Conservation (phyloP, 176 grass and related monocot species). For the Raddia distichophylla region DNA sequence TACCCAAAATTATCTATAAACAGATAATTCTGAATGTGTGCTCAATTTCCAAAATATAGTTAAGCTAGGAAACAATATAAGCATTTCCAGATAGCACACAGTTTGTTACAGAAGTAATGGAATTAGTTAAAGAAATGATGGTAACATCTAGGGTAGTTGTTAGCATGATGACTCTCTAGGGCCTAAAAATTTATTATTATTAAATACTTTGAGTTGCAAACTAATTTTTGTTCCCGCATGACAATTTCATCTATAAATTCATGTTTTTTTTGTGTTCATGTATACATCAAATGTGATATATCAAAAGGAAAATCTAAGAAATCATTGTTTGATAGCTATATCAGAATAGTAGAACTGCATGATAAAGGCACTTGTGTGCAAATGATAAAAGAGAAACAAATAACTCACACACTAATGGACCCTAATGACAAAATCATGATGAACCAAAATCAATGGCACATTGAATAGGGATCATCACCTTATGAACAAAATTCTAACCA, state of each 20-base stretch:
- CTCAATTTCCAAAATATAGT: background rate
- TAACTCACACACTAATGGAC: conserved; percentile 8
- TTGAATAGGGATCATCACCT: conserved; percentile 7
- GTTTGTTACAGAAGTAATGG: background rate
- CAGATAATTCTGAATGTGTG: background rate
- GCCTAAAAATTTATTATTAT: background rate
- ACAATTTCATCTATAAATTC: conserved; percentile 4
- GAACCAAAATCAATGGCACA: conserved; percentile 27
- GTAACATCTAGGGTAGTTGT: conserved; percentile 2
- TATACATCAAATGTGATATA: conserved; percentile 21
- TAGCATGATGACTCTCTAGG: conserved; percentile 29
- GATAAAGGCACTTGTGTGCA: background rate
- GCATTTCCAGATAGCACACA: background rate
- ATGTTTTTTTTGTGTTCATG: background rate
- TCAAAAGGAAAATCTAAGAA: background rate
- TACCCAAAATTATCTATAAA: conserved; percentile 6
- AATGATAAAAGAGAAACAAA: conserved; percentile 29
- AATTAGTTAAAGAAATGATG: background rate
- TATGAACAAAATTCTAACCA: conserved; percentile 4
- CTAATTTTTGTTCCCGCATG: background rate
- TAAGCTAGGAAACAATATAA: background rate
- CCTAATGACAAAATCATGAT: background rate
- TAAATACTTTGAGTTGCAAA: conserved; percentile 2
- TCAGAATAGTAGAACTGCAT: background rate
- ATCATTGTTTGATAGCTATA: conserved; percentile 18